Base-by-base conservation (phyloP, 140 eudicot genomes). In the Oenanthe javanica region DNA sequence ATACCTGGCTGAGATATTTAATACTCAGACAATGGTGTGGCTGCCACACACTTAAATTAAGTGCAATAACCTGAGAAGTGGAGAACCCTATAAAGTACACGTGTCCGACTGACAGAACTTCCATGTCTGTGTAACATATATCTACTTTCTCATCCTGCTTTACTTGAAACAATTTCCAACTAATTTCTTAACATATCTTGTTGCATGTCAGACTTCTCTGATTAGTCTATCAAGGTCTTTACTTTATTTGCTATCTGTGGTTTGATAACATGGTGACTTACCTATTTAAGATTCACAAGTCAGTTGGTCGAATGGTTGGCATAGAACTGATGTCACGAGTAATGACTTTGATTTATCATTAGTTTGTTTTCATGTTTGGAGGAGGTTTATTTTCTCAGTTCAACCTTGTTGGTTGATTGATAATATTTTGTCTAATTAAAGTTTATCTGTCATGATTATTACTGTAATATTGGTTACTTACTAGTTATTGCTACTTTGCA, bases 401-500 rank as follows among this genome's bases (percentile, higher is more conserved):
- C 12, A 1, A 67, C 45, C 73, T 36, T 25, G 72, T 75, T 48
- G 11, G n/a, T 75, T 49, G 21, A 49, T 48, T 75, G 43, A 48
- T 48, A 50, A 0, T 73, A 18, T 73, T 14, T 49, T 48, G 43
- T 27, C 21, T 67, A 12, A 3, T 64, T 23, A 64, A n/a, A 11
- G 16, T n/a, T 25, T 25, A 67, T 67, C 19, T 67, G 42, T 23
- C 43, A 66, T 25, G 40, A n/a, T 66, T 11, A 31, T 9, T 0
- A 2, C 42, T 25, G 3, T 27, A 12, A 67, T 31, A 10, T 21
- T 67, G 45, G 9, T 67, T 67, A 46, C 54, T 80, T 76, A 82
- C 61, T 61, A 74, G 14, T 40, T 75, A 55, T 23, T 81, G 6
- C 40, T 77, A 27, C 54, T 67, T 86, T 86, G 70, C 91, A 92